Evolutionary conservation across 2,329 filamentous ascomycete genomes (phyloP).

Genomic region (Didymella glomerata): DNA sequence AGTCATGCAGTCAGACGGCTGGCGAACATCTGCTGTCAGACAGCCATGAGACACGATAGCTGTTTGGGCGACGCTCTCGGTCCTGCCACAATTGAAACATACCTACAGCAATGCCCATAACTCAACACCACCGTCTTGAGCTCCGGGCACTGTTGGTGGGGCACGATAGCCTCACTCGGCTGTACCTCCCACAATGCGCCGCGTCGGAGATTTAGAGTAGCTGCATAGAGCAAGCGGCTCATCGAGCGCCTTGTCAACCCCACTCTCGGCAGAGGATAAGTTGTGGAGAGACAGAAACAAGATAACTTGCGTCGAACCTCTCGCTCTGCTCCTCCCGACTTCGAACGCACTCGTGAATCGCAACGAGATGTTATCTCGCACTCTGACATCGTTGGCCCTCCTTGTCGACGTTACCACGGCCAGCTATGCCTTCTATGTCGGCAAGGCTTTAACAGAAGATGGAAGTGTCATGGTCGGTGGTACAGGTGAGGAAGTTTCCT

Average conservation of each 20-base stretch:
- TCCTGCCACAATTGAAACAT: background rate
- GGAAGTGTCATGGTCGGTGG: conserved; percentile 57
- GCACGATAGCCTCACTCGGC: background rate
- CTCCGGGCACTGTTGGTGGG: background rate
- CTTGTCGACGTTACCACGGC: conserved; percentile 33
- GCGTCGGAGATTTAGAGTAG: conserved; percentile 11
- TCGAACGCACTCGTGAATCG: too few species aligned
- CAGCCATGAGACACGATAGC: background rate
- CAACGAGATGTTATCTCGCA: conserved; percentile 17
- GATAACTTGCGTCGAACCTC: background rate
- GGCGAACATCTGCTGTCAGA: background rate
- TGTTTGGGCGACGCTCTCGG: background rate
- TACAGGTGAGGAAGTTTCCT: conserved; percentile 59
- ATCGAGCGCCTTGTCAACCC: conserved; percentile 9
- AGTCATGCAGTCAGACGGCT: background rate
- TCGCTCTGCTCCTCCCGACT: background rate
- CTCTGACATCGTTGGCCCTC: conserved; percentile 18
- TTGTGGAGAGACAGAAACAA: background rate
- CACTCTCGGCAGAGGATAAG: conserved; percentile 19
- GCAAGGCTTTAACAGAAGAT: conserved; percentile 56
- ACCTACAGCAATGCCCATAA: background rate
- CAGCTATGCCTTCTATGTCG: conserved; percentile 61
- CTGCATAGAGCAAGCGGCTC: conserved; percentile 7
- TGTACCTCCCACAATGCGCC: conserved; percentile 2
- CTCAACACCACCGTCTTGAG: background rate